Conservation (phyloP, 1,284 basidiomycete genomes). For the Trichosporon asahii region DNA sequence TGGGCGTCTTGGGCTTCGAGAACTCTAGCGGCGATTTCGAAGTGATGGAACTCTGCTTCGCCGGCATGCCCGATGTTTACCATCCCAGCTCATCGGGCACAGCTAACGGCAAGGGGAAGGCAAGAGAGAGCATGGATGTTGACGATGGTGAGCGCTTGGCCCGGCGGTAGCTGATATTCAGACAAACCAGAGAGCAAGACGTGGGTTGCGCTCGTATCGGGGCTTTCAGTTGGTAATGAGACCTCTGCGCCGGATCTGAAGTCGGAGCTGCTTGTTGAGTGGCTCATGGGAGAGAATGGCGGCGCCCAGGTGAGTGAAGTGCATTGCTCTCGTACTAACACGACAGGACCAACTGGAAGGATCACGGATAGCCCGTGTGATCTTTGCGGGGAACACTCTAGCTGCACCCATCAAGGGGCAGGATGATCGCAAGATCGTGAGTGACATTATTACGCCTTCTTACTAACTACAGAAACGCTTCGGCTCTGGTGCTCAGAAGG, state of each 20-base stretch:
- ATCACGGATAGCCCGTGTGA: conserved; percentile 70
- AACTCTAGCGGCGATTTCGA: conserved; percentile 87
- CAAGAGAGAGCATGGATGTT: conserved; percentile 32
- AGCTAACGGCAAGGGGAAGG: conserved; percentile 50
- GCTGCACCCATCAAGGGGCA: conserved; percentile 56
- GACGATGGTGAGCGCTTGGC: conserved; percentile 12
- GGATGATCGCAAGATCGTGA: conserved; percentile 59
- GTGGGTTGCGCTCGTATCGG: conserved; percentile 82
- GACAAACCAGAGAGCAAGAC: conserved; percentile 52
- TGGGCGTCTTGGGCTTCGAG: conserved; percentile 85
- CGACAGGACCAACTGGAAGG: conserved; percentile 61
- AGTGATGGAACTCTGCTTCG: conserved; percentile 82
- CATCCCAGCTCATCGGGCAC: conserved; percentile 30
- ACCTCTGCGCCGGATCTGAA: conserved; percentile 65
- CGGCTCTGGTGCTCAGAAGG: conserved; percentile 36
- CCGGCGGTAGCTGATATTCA: conserved; percentile 18
- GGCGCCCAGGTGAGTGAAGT: conserved; percentile 55
- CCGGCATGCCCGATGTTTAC: conserved; percentile 70
- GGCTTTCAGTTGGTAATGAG: conserved; percentile 63
- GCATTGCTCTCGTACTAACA: not conserved
- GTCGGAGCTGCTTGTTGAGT: conserved; percentile 78
- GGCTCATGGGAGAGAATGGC: conserved; percentile 79
- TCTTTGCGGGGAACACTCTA: conserved; percentile 84
- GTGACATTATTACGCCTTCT: conserved; percentile 32
- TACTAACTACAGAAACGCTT: conserved; percentile 50